Conservation (phyloP, 2,329 filamentous ascomycete genomes). For the Diaporthe citri region DNA sequence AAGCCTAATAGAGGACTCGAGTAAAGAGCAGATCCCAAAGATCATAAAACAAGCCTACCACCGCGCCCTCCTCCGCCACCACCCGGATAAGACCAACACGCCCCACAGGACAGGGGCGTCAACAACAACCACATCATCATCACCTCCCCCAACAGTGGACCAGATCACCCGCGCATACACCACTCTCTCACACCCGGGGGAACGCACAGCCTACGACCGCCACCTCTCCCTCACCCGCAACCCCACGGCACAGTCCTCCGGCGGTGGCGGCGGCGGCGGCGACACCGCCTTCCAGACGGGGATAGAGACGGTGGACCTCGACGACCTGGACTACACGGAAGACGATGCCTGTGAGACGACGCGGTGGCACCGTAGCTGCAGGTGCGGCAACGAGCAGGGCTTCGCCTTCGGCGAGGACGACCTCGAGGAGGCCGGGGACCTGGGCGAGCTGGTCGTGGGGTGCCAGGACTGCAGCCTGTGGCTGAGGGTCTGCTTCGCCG, state of each 20-base stretch:
- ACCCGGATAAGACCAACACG: conserved; percentile 68
- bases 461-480: conserved; percentile 77
- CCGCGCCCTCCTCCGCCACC: conserved; percentile 73
- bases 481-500: conserved; percentile 73
- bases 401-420: conserved; percentile 71
- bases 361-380: conserved; percentile 70
- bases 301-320: conserved; percentile 74
- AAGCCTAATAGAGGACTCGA: conserved; percentile 58
- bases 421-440: conserved; percentile 68
- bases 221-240: conserved; percentile 53
- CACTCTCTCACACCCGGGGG: conserved; percentile 63
- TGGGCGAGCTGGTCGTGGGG: conserved; percentile 73
- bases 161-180: conserved; percentile 73
- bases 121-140: conserved; percentile 63
- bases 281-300: conserved; percentile 63
- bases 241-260: background rate
- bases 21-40: conserved; percentile 54
- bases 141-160: conserved; percentile 74
- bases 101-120: conserved; percentile 8
- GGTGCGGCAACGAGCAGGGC: conserved; percentile 73
- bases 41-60: conserved; percentile 74
- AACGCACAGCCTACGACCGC: conserved; percentile 67
- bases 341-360: conserved; percentile 43
- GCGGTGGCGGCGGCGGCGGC: conserved; percentile 42
- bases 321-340: conserved; percentile 71